A percentile compares a stretch with the other conserved stretches of the same genome.
Evolutionary conservation across 306 rosid genomes (phyloP).

Genomic region (Gynostemma pentaphyllum): DNA sequence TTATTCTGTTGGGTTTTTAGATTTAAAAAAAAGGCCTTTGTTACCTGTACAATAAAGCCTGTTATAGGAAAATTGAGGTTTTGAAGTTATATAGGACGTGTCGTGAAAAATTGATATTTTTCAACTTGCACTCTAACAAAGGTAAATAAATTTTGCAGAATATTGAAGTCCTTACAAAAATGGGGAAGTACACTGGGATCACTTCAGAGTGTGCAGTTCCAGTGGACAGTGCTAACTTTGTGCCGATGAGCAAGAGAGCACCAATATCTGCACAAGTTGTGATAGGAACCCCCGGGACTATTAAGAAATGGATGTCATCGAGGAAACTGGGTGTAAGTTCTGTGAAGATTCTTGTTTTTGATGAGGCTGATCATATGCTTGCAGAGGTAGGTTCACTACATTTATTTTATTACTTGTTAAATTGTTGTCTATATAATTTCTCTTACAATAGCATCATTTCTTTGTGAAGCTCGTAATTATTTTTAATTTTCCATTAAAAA

Average conservation of each 20-base stretch:
- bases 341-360: conserved; percentile 75
- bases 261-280: conserved; percentile 65
- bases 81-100: neutral
- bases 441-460: neutral
- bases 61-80: neutral
- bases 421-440: neutral
- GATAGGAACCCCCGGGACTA: conserved; percentile 91
- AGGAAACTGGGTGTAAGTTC: conserved; percentile 37
- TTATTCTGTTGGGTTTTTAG: neutral
- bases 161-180: conserved; percentile 69
- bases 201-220: conserved; percentile 73
- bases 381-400: conserved; percentile 31
- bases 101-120: neutral
- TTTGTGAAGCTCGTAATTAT: neutral
- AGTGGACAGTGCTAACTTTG: conserved; percentile 28
- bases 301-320: conserved; percentile 47
- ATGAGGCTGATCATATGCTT: conserved; percentile 94
- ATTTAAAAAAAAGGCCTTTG: neutral
- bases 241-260: conserved; percentile 24
- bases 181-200: conserved; percentile 70
- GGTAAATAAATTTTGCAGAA: conserved; percentile 25
- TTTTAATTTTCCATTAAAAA: neutral
- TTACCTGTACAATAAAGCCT: neutral
- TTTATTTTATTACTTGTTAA: neutral
- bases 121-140: neutral